Evolutionary conservation across 768 basidiomycete species (phyloP).

Genomic region (Rickenella mellea): DNA sequence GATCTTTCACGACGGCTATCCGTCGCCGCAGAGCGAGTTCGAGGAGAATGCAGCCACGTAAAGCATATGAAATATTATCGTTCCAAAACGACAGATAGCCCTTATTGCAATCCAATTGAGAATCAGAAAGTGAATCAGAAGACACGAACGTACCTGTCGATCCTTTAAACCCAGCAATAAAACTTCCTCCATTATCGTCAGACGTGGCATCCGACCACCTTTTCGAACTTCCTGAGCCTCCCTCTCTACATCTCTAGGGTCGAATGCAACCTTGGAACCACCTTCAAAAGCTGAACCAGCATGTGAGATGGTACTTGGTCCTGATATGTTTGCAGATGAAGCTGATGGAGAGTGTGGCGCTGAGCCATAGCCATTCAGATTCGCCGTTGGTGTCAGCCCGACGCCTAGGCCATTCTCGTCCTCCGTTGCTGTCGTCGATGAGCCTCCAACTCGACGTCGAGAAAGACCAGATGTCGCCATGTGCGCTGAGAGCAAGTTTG

Average conservation of each 20-base stretch:
- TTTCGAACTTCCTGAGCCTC: conserved; percentile 52
- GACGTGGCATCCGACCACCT: conserved; percentile 67
- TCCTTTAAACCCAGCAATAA: conserved; percentile 91
- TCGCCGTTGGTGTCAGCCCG: conserved; percentile 17
- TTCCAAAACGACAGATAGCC: conserved; percentile 99
- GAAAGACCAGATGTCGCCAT: conserved; percentile 32
- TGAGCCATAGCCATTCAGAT: conserved; percentile 8
- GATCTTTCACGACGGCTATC: conserved; percentile 85
- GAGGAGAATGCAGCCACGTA: conserved; percentile 96
- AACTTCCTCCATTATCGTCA: conserved; percentile 98
- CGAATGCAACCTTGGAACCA: conserved; percentile 83
- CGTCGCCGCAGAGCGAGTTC: conserved; percentile 93
- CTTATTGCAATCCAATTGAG: conserved; percentile 22
- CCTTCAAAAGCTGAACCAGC: conserved; percentile 82
- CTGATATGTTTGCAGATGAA: not conserved
- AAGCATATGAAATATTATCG: conserved; percentile 98
- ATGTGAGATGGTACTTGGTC: conserved; percentile 33
- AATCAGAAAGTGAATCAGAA: too few relatives aligned
- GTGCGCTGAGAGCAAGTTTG: too few relatives aligned
- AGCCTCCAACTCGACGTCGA: conserved; percentile 42
- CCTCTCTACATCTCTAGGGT: conserved; percentile 77
- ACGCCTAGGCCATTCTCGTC: conserved; percentile 16
- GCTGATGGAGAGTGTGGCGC: conserved; percentile 17
- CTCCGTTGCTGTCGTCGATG: conserved; percentile 26
- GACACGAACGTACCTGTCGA: conserved; percentile 61